Evolutionary conservation across 2,329 filamentous ascomycete species (phyloP).

Genomic region (Aspergillus spinulosporus): DNA sequence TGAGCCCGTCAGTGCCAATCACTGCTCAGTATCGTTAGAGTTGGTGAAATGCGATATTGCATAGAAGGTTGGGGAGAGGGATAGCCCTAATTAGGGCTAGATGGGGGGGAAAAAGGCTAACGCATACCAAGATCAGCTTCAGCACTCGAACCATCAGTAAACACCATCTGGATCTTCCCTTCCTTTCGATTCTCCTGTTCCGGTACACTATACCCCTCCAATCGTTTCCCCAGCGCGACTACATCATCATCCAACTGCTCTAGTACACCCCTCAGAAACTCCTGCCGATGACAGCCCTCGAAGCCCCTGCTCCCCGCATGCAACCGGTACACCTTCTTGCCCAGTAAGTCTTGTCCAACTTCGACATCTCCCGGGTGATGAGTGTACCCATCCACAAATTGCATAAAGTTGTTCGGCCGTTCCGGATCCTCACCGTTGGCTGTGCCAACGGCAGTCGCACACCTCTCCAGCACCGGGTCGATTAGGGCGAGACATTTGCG

Average conservation of each 20-base stretch:
- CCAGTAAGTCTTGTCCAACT: neutral
- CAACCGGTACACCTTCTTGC: conserved; percentile 22
- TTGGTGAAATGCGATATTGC: too few species aligned
- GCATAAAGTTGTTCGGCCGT: conserved; percentile 23
- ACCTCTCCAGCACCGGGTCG: conserved; percentile 19
- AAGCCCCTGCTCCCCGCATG: conserved; percentile 20
- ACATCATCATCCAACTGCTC: conserved; percentile 42
- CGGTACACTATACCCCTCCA: conserved; percentile 23
- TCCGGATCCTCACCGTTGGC: conserved; percentile 15
- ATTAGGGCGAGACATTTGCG: conserved; percentile 25
- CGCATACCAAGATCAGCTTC: conserved; percentile 40
- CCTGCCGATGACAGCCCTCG: conserved; percentile 38
- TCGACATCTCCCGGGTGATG: conserved; percentile 15
- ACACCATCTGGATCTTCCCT: conserved; percentile 35
- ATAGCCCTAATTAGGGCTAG: neutral
- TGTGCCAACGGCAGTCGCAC: conserved; percentile 17
- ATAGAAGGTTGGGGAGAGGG: neutral
- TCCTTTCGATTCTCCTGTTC: neutral
- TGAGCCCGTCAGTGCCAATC: conserved; percentile 67
- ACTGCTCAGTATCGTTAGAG: conserved; percentile 9
- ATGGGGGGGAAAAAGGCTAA: too few species aligned
- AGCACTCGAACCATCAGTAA: conserved; percentile 48
- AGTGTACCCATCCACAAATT: conserved; percentile 30
- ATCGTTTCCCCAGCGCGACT: conserved; percentile 37
- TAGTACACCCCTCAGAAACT: conserved; percentile 46